Conservation (phyloP, 345 rosid species). For the Populus davidiana region DNA sequence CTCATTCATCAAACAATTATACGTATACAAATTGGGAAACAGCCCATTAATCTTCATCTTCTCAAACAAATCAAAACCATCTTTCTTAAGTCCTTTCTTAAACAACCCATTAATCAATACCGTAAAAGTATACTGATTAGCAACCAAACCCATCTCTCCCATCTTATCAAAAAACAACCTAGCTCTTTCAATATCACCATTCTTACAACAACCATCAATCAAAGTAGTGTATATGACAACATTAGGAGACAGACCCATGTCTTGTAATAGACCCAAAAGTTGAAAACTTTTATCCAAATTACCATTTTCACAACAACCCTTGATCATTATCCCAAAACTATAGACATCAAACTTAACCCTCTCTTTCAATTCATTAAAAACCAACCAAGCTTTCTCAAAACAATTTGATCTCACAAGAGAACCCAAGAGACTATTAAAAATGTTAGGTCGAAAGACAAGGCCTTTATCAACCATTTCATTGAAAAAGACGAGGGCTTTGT, state of each 20-base stretch:
- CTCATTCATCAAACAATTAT: conserved; percentile 56
- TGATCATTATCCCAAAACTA: conserved; percentile 68
- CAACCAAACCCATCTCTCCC: conserved; percentile 53
- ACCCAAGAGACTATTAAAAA: conserved; percentile 46
- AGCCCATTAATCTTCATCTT: conserved; percentile 58
- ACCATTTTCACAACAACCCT: conserved; percentile 65
- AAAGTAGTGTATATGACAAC: conserved; percentile 67
- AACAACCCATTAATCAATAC: conserved; percentile 70
- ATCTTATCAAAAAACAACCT: conserved; percentile 48
- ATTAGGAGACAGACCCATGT: conserved; percentile 46
- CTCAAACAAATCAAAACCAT: conserved; percentile 56
- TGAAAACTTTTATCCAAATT: conserved; percentile 45
- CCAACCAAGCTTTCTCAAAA: conserved; percentile 42
- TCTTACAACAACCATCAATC: conserved; percentile 83
- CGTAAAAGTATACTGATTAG: conserved; percentile 67
- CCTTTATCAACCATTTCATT: conserved; percentile 48
- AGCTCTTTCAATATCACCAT: conserved; percentile 52
- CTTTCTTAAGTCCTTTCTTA: conserved; percentile 49
- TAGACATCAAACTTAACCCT: conserved; percentile 46
- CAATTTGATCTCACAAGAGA: conserved; percentile 35
- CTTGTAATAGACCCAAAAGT: conserved; percentile 44
- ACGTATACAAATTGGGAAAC: conserved; percentile 53
- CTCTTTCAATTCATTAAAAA: conserved; percentile 37
- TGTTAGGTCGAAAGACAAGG: conserved; percentile 36
- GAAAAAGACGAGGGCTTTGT: conserved; percentile 45